Evolutionary conservation across 2,329 filamentous ascomycete species (phyloP).

Genomic region (Bipolaris gigantea): DNA sequence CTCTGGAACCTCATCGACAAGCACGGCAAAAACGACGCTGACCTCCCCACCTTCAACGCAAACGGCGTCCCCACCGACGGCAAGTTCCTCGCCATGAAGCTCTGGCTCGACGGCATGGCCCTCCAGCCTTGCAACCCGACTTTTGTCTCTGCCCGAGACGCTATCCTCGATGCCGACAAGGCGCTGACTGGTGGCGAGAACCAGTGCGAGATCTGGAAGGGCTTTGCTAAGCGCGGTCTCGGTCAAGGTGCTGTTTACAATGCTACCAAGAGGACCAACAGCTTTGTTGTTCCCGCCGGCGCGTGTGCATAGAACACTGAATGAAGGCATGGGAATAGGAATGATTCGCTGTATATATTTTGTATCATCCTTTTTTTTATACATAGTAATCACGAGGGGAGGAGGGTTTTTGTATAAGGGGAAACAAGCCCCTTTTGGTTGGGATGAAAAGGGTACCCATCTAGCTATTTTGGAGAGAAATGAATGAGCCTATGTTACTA

Average conservation of each 20-base stretch:
- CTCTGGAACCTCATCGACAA: slow-evolving; percentile 62
- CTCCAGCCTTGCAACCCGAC: slow-evolving; percentile 61
- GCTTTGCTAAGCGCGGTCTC: slow-evolving; percentile 61
- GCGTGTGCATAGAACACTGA: slow-evolving; percentile 12
- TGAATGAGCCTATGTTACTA: too few species aligned
- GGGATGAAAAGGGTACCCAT: too few species aligned
- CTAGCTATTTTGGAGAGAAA: too few species aligned
- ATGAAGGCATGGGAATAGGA: not conserved
- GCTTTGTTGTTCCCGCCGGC: slow-evolving; percentile 28
- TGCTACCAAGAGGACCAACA: slow-evolving; percentile 21
- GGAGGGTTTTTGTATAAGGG: too few species aligned
- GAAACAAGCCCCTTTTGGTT: too few species aligned
- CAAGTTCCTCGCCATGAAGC: slow-evolving; percentile 56
- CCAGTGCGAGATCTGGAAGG: slow-evolving; percentile 57
- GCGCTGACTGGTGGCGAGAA: slow-evolving; percentile 57
- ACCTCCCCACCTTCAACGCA: slow-evolving; percentile 48
- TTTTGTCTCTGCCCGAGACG: slow-evolving; percentile 57
- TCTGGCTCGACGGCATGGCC: slow-evolving; percentile 57
- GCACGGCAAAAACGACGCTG: slow-evolving; percentile 54
- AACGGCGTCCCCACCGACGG: slow-evolving; percentile 57
- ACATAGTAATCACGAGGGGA: too few species aligned
- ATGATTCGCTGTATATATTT: not conserved
- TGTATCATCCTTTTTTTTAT: not conserved
- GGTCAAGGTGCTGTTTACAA: slow-evolving; percentile 43
- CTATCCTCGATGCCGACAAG: slow-evolving; percentile 59